These are phyloP conservation scores for Carex sylvatica DNA, from an alignment of 202 grass and related monocot genomes.

Conservation along the genomic window DNA sequence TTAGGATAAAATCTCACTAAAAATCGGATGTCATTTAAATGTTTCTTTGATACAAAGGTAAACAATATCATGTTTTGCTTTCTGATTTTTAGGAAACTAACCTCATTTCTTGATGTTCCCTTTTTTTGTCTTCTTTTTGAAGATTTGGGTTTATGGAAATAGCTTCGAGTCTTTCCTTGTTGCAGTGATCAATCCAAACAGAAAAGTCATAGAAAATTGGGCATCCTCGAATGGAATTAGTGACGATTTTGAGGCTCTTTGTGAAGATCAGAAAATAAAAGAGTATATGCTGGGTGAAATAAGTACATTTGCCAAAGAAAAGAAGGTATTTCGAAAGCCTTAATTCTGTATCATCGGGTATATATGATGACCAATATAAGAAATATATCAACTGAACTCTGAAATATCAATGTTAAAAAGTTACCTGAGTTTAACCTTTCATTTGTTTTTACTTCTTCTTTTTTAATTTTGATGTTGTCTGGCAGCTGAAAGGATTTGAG, in stretches of 20 bases:
- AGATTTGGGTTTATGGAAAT: conserved; percentile 97
- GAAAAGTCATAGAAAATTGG: conserved; percentile 60
- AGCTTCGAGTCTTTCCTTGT: conserved; percentile 79
- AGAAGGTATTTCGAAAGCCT: conserved; percentile 43
- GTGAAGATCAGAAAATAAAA: conserved; percentile 49
- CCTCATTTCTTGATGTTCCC: conserved; percentile 15
- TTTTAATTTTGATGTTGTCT: conserved; percentile 22
- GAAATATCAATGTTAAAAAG: neutral
- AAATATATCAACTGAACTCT: neutral
- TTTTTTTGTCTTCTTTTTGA: neutral
- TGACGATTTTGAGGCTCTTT: conserved; percentile 49
- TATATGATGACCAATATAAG: neutral
- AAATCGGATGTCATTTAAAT: neutral
- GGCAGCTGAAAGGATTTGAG: conserved; percentile 93
- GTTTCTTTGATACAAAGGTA: neutral
- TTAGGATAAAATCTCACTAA: neutral
- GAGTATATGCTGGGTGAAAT: conserved; percentile 67
- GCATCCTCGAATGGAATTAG: conserved; percentile 49
- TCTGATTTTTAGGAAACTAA: neutral
- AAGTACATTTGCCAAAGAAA: conserved; percentile 53
- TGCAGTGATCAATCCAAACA: conserved; percentile 74
- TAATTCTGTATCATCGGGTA: neutral
- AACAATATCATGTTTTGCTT: neutral
- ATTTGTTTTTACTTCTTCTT: neutral
- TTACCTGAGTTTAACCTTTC: neutral